These are phyloP conservation scores for Penicillium riverlandense DNA, from an alignment of 495 filamentous ascomycete genomes.

Conservation along the genomic window DNA sequence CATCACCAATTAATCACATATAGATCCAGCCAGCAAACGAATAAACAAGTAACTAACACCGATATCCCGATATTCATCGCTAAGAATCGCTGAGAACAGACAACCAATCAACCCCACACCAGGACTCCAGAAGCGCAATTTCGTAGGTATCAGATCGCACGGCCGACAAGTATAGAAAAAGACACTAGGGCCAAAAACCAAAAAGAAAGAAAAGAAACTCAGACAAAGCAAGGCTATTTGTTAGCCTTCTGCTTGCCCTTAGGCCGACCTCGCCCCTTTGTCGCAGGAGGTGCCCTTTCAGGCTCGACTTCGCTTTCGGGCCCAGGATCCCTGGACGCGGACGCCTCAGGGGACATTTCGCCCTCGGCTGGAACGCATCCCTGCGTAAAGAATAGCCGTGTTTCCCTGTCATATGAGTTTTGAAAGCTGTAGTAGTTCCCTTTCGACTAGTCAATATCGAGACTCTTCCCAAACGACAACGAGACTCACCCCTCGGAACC, in stretches of 20 bases:
- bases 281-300: constrained; percentile 10
- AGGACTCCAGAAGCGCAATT: neutral
- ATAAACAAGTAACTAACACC: constrained; percentile 11
- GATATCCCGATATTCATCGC: constrained; percentile 11
- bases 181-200: neutral
- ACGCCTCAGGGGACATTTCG: constrained; percentile 12
- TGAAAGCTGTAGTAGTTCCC: constrained; percentile 80
- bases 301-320: constrained; percentile 23
- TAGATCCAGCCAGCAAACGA: constrained; percentile 5
- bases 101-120: neutral
- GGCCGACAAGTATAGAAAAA: constrained; percentile 4
- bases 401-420: constrained; percentile 60
- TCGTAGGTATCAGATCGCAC: constrained; percentile 16
- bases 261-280: constrained; percentile 26
- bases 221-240: constrained; percentile 1
- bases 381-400: constrained; percentile 79
- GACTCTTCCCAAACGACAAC: too few relatives aligned
- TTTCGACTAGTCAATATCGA: constrained; percentile 19
- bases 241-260: constrained; percentile 34
- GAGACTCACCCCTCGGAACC: constrained; percentile 79
- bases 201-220: neutral
- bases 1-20: constrained; percentile 8
- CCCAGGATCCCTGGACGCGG: constrained; percentile 16
- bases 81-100: constrained; percentile 22
- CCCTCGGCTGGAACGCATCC: constrained; percentile 49